Evolutionary conservation across 2,329 filamentous ascomycete genomes (phyloP).

Genomic region (Neofusicoccum sp.): DNA sequence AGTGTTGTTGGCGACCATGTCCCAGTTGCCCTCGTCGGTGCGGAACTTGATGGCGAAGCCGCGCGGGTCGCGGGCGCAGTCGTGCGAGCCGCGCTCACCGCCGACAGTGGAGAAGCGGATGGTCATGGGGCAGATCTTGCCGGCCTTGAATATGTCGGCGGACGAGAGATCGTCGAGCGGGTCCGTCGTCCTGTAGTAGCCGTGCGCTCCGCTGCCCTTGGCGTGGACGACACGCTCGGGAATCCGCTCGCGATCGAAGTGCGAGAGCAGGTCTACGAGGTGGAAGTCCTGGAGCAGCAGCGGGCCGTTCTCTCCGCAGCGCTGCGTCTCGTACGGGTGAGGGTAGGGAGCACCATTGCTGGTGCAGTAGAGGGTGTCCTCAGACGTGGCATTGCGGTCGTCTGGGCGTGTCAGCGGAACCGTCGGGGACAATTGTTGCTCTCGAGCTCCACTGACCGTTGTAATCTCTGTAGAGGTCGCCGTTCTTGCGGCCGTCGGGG

Average conservation of each 20-base stretch:
- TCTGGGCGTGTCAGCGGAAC: conserved; percentile 25
- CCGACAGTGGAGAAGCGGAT: conserved; percentile 74
- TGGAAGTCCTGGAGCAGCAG: conserved; percentile 56
- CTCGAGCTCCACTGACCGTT: conserved; percentile 15
- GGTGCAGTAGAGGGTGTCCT: conserved; percentile 54
- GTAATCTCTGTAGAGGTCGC: conserved; percentile 43
- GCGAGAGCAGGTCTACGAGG: conserved; percentile 49
- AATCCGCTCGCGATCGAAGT: conserved; percentile 52
- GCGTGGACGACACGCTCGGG: conserved; percentile 53
- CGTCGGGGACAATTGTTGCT: neutral
- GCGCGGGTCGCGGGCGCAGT: conserved; percentile 69
- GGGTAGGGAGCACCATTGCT: conserved; percentile 57
- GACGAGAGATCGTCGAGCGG: conserved; percentile 46
- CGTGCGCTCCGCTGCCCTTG: conserved; percentile 50
- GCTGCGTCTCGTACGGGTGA: conserved; percentile 58
- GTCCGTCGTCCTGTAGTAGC: conserved; percentile 48
- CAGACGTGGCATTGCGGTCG: conserved; percentile 43
- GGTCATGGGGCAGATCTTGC: conserved; percentile 67
- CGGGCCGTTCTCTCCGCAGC: conserved; percentile 57
- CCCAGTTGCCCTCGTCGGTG: conserved; percentile 72
- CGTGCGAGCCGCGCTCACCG: conserved; percentile 69
- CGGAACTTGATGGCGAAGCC: conserved; percentile 73
- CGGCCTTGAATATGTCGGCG: conserved; percentile 54
- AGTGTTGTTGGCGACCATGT: conserved; percentile 71
- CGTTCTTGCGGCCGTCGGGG: conserved; percentile 32